Evolutionary conservation across 371 early-diverging fungal species (phyloP).

Genomic region (Gilbertella persicaria): DNA sequence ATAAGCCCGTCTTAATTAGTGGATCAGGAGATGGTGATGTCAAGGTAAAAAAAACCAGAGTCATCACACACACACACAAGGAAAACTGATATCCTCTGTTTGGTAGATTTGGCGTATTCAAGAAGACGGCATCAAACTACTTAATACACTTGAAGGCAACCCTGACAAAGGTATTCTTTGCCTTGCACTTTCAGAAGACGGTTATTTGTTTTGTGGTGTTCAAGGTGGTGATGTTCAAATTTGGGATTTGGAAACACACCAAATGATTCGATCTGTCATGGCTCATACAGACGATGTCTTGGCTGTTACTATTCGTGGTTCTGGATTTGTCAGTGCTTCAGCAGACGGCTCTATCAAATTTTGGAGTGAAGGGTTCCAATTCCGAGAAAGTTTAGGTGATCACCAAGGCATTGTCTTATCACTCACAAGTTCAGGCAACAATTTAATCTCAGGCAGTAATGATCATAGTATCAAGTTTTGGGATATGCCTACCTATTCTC

Average conservation of each 20-base stretch:
- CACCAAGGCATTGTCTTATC: conserved; percentile 70
- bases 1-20: conserved; percentile 77
- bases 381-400: conserved; percentile 59
- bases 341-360: conserved; percentile 72
- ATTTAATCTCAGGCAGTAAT: conserved; percentile 69
- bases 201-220: conserved; percentile 73
- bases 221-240: conserved; percentile 79
- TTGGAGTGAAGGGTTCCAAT: conserved; percentile 76
- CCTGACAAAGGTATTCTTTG: conserved; percentile 64
- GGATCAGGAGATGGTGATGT: conserved; percentile 87
- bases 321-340: conserved; percentile 69
- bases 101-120: conserved; percentile 58
- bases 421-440: conserved; percentile 54
- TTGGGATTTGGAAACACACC: conserved; percentile 80
- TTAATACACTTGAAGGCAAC: conserved; percentile 55
- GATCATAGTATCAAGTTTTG: conserved; percentile 69
- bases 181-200: conserved; percentile 67
- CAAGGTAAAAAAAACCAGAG: conserved; percentile 48
- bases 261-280: conserved; percentile 67
- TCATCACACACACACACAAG: neutral
- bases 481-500: conserved; percentile 33
- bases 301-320: conserved; percentile 51
- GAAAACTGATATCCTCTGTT: neutral
- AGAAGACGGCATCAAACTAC: conserved; percentile 38
- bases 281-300: conserved; percentile 75